Conservation (phyloP, 805 yeast genomes). For the Zygosaccharomyces bailii region DNA sequence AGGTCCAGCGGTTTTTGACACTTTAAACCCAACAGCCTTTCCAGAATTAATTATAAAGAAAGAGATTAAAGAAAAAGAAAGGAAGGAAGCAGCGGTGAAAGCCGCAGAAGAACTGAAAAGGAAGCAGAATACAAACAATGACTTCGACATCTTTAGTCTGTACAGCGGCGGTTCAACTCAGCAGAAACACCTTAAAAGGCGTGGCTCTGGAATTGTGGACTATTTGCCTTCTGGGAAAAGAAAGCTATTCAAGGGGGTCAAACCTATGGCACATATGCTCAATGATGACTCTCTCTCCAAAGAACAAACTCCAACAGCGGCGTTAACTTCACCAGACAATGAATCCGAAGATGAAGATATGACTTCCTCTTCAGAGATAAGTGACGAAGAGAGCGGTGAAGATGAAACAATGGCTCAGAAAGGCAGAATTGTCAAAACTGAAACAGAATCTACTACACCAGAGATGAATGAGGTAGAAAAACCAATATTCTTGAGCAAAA, state of each 20-base stretch:
- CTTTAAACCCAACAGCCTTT: slow-evolving; percentile 55
- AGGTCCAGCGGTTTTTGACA: slow-evolving; percentile 63
- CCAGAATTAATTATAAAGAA: slow-evolving; percentile 46
- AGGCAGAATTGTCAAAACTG: slow-evolving; percentile 22
- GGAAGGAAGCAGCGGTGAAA: slow-evolving; percentile 17
- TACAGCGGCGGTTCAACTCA: slow-evolving; percentile 22
- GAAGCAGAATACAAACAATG: slow-evolving; percentile 32
- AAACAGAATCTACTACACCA: slow-evolving; percentile 28
- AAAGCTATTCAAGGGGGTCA: slow-evolving; percentile 16
- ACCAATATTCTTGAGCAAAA: slow-evolving; percentile 21
- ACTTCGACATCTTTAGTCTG: slow-evolving; percentile 37
- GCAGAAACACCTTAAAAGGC: slow-evolving; percentile 15
- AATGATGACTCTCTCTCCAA: slow-evolving; percentile 29
- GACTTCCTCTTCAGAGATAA: slow-evolving; percentile 12
- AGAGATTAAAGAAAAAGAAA: slow-evolving; percentile 29
- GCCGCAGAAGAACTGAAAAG: slow-evolving; percentile 25
- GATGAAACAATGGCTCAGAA: slow-evolving; percentile 17
- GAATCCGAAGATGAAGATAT: slow-evolving; percentile 19
- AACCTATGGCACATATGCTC: slow-evolving; percentile 32
- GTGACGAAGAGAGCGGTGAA: slow-evolving; percentile 20
- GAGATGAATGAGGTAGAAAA: slow-evolving; percentile 19
- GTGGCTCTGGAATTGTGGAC: slow-evolving; percentile 13
- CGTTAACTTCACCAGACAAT: slow-evolving; percentile 10
- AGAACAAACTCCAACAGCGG: slow-evolving; percentile 22
- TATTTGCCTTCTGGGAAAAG: slow-evolving; percentile 15